Base-by-base conservation (phyloP, 495 filamentous ascomycete genomes). In the Aspergillus hancockii region DNA sequence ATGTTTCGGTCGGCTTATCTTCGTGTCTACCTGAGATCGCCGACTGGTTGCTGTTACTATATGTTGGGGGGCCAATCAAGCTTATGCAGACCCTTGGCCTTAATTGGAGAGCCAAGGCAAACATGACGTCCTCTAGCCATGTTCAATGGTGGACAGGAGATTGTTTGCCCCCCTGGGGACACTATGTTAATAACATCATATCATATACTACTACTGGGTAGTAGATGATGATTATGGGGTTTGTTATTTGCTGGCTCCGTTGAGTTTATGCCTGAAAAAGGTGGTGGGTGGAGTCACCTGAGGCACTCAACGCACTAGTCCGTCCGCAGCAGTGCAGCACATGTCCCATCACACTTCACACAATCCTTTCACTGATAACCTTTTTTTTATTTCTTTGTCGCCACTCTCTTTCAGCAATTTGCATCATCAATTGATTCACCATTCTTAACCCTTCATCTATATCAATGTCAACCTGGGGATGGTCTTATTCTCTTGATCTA, bases 311-410 rank as follows among this genome's bases (percentile, higher is more conserved):
- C 4, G 21, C 43, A 47, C 43, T 47, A 47, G 43, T 47, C 43
- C 43, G 12, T 47, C 43, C 43, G 8, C 43, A 47, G 43, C 43
- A 47, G 43, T 22, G 12, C 43, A 47, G 43, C 43, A 47, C 43
- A 47, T 47, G 43, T 47, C 43, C 18, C 21, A 1, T 47, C 52
- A 19, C 19, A 14, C 13, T 28, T 31, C 8, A 31, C 40, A 21
- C 32, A 43, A 49, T 22, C 0, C 30, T 51, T 32, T 49, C 23
- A 13, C 41, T 41, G 10, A 49, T 38, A n/a, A 12, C 12, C 38
- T 51, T 46, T 25, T 8, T 49, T 25, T 31, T 18, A 23, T 14
- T 38, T n/a, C 8, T 41, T 51, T 25, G 31, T 47, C 43, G 18
- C 43, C 43, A 47, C 43, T 47, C 21, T 6, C 19, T 23, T 28